Evolutionary conservation across 2,329 filamentous ascomycete genomes (phyloP).

Genomic region (Cladorrhinum sp.): DNA sequence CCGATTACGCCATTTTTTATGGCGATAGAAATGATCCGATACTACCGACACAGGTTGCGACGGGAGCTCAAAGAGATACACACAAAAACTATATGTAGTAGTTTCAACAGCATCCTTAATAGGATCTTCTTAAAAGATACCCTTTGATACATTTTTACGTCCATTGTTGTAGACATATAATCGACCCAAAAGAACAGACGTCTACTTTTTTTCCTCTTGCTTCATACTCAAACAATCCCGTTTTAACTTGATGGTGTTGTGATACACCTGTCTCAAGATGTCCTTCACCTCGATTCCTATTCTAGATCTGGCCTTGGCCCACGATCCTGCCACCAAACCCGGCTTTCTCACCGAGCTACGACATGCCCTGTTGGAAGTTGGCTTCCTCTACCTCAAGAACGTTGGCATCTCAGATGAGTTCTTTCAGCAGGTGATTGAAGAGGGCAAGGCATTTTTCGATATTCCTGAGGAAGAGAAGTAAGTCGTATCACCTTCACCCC

Average conservation of each 20-base stretch:
- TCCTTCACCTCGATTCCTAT: slow-evolving; percentile 76
- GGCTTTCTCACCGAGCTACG: slow-evolving; percentile 69
- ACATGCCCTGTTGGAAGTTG: slow-evolving; percentile 77
- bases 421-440: slow-evolving; percentile 60
- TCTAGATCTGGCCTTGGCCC: slow-evolving; percentile 68
- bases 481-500: background rate
- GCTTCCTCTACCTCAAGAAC: slow-evolving; percentile 82
- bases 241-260: background rate
- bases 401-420: slow-evolving; percentile 67
- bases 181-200: background rate
- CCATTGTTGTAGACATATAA: background rate
- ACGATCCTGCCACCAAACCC: slow-evolving; percentile 63
- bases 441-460: slow-evolving; percentile 74
- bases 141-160: slow-evolving; percentile 12
- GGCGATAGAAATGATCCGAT: slow-evolving; percentile 14
- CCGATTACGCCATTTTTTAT: slow-evolving; percentile 37
- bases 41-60: background rate
- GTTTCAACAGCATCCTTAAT: slow-evolving; percentile 1
- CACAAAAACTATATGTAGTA: slow-evolving; percentile 1
- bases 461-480: slow-evolving; percentile 74
- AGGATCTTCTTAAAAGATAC: slow-evolving; percentile 14
- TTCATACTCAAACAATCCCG: background rate
- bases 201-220: background rate
- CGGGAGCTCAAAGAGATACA: slow-evolving; percentile 1
- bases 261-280: slow-evolving; percentile 39